Base-by-base conservation (phyloP, 768 basidiomycete species). In the Lactarius hengduanensis region DNA sequence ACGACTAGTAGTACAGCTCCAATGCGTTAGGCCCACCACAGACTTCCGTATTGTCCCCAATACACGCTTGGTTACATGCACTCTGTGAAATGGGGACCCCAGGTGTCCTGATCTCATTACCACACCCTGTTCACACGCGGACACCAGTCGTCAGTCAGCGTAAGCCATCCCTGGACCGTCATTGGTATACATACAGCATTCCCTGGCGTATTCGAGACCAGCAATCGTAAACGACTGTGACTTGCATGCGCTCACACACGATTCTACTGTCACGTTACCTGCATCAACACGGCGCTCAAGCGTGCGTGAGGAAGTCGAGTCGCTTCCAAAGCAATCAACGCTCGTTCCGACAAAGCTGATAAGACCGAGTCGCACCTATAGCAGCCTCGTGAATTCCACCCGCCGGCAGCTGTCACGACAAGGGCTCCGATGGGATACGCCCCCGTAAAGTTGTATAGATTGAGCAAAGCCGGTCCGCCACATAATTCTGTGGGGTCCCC, bases 41-140 rank as follows among this genome's bases (percentile, higher is more conserved):
- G 40, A 55, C 54, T 30, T 36, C 62, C 22, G 62, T 41, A 20
- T 41, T 43, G 55, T 63, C 30, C n/a, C 61, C 55, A 18, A 57
- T 11, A 22, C 62, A 66, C 3, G 65, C 65, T 38, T 63, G 54
- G 36, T 59, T 53, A 63, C 61, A 54, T 4, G 65, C 41, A 47
- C 40, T 7, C 26, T 66, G 43, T 40, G 55, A 22, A 16, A 62
- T 38, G 10, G 53, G 53, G 22, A n/a, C 16, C 18, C 59, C 59
- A 4, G 53, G 53, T 4, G 38, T n/a, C 4, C 16, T 41, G 28
- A 65, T 56, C 59, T 61, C 43, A 60, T 41, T 56, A 15, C 54
- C 64, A 22, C 54, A 57, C 62, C 62, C 62, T 63, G 10, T 32
- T 10, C 43, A 28, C 20, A n/a, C n/a, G n/a, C 15, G 15, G 8